Conservation (phyloP, 2,329 filamentous ascomycete genomes). For the Periglandula ipomoeae region DNA sequence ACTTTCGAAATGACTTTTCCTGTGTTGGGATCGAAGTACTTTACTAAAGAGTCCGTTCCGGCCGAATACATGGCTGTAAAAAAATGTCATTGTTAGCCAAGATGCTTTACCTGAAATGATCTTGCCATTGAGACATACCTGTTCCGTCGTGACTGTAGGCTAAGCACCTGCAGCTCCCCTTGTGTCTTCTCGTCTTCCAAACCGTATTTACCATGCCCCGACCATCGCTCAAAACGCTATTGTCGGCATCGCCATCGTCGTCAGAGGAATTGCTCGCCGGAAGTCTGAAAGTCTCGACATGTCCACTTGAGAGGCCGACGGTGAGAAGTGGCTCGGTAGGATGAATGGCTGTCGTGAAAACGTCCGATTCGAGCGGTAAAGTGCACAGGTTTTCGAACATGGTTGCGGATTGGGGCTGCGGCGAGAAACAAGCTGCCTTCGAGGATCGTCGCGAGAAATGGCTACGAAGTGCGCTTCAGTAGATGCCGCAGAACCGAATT, state of each 20-base stretch:
- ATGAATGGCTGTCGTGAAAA: conserved; percentile 84
- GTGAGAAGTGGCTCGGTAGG: conserved; percentile 76
- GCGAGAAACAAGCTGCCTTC: not conserved
- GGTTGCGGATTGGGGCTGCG: conserved; percentile 3
- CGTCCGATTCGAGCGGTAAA: conserved; percentile 72
- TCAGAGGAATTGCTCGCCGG: conserved; percentile 43
- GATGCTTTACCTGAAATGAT: no score
- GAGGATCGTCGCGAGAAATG: no score
- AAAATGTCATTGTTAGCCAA: no score
- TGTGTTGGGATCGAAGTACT: conserved; percentile 47
- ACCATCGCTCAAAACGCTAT: conserved; percentile 47
- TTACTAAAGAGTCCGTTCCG: conserved; percentile 50
- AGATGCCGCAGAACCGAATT: not conserved
- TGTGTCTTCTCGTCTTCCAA: conserved; percentile 85
- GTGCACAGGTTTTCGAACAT: conserved; percentile 94
- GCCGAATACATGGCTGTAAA: conserved; percentile 50
- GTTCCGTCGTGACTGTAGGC: conserved; percentile 71
- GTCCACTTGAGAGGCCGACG: conserved; percentile 74
- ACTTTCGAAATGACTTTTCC: conserved; percentile 75
- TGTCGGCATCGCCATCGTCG: conserved; percentile 40
- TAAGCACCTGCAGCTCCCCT: conserved; percentile 82
- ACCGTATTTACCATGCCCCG: conserved; percentile 69
- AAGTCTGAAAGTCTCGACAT: conserved; percentile 76
- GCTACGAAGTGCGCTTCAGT: no score
- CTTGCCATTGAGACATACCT: conserved; percentile 37